A percentile compares a stretch with the other conserved stretches of the same genome.
phyloP scores from a whole-genome alignment of 176 grass and related monocot genomes.

The Bromus sterilis region DNA sequence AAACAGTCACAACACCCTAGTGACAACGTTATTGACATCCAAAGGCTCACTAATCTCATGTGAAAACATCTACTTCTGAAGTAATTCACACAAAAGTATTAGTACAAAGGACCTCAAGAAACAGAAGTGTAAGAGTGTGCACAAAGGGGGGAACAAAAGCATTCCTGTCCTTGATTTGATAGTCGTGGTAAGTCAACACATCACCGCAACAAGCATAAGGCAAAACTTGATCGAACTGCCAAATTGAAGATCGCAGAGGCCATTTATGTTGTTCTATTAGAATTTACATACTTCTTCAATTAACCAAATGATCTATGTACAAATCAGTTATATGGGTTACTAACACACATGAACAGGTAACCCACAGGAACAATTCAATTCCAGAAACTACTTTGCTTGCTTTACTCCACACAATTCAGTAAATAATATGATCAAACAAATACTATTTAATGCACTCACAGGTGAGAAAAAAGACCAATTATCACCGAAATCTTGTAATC shows the following conservation, averaged over 20 bases:
- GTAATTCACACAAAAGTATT: background rate
- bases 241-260: background rate
- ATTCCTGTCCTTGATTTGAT: background rate
- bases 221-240: background rate
- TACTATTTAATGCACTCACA: background rate
- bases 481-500: background rate
- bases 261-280: background rate
- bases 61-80: background rate
- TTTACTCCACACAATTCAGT: background rate
- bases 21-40: background rate
- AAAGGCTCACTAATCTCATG: background rate
- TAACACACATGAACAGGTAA: background rate
- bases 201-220: background rate
- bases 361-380: background rate
- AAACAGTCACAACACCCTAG: background rate
- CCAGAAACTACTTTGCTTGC: background rate
- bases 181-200: background rate
- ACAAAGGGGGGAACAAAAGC: background rate
- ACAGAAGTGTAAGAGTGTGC: background rate
- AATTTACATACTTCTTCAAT: background rate
- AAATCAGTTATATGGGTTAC: background rate
- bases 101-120: background rate
- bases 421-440: background rate
- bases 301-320: background rate
- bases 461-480: background rate